Percentiles rank a stretch among this genome's conserved stretches.
Conservation (phyloP, 805 yeast genomes). For the Millerozyma acaciae region DNA sequence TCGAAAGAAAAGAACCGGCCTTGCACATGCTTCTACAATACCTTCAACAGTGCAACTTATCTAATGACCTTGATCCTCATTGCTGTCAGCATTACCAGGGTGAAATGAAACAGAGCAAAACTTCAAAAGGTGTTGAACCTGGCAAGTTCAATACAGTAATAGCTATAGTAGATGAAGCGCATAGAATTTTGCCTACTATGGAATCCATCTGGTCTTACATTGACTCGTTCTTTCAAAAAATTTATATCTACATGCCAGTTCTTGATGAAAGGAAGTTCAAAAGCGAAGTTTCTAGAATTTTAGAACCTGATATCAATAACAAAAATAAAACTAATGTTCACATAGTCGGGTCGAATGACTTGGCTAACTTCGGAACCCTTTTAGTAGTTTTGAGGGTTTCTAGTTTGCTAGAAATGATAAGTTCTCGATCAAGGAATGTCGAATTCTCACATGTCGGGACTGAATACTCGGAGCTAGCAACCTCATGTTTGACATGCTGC, state of each 20-base stretch:
- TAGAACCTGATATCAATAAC: conserved; percentile 23
- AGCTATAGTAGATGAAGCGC: not conserved
- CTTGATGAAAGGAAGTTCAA: conserved; percentile 51
- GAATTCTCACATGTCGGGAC: not conserved
- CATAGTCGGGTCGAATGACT: not conserved
- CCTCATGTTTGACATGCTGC: not conserved
- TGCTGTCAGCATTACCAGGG: conserved; percentile 19
- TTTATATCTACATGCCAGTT: conserved; percentile 58
- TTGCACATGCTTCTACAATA: conserved; percentile 3
- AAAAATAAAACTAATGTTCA: too few species aligned
- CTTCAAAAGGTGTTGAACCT: too few species aligned
- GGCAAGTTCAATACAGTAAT: too few species aligned
- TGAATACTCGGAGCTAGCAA: not conserved
- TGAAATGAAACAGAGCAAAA: not conserved
- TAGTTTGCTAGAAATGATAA: conserved; percentile 4
- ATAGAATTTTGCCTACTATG: conserved; percentile 43
- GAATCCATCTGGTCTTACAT: conserved; percentile 47
- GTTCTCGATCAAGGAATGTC: not conserved
- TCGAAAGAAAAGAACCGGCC: conserved; percentile 40
- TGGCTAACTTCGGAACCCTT: not conserved
- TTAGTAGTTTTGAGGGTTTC: conserved; percentile 7
- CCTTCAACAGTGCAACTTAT: not conserved
- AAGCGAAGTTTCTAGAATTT: conserved; percentile 31
- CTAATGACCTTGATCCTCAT: not conserved
- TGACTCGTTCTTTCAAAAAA: conserved; percentile 51